These are phyloP conservation scores for Tilletia setariae DNA, from an alignment of 1,284 basidiomycete species.

Conservation along the genomic window DNA sequence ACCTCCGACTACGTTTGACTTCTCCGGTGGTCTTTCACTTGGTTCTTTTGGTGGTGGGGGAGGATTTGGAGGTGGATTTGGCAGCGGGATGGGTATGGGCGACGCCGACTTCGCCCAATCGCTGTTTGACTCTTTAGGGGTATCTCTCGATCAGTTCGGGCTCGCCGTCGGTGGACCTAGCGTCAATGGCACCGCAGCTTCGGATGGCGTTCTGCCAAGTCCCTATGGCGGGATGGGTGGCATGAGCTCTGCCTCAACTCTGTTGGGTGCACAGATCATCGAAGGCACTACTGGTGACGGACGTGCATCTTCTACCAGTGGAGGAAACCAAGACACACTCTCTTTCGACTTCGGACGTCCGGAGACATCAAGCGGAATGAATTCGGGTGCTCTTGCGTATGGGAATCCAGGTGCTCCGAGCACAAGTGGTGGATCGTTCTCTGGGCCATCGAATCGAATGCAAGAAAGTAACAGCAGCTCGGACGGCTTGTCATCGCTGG, in stretches of 20 bases:
- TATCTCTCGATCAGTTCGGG: conserved; percentile 12
- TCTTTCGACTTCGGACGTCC: background rate
- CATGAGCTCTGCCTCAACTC: background rate
- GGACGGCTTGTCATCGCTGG: background rate
- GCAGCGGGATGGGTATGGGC: conserved; percentile 10
- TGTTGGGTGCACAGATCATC: background rate
- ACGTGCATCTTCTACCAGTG: background rate
- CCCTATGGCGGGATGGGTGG: background rate
- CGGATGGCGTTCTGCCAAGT: background rate
- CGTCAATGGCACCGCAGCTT: background rate
- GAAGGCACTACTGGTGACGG: background rate
- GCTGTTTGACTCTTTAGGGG: background rate
- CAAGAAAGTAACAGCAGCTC: background rate
- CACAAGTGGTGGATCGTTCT: background rate
- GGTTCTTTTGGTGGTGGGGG: background rate
- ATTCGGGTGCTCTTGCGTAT: background rate
- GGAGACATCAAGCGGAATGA: background rate
- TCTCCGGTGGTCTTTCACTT: conserved; percentile 2
- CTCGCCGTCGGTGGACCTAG: background rate
- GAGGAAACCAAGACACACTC: background rate
- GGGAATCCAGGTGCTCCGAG: background rate
- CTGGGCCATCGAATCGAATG: background rate
- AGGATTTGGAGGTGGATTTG: conserved; percentile 6
- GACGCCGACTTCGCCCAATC: conserved; percentile 12
- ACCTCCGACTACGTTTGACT: background rate